Base-by-base conservation (phyloP, 2,329 filamentous ascomycete genomes). In the Sphaerostilbella broomeana region DNA sequence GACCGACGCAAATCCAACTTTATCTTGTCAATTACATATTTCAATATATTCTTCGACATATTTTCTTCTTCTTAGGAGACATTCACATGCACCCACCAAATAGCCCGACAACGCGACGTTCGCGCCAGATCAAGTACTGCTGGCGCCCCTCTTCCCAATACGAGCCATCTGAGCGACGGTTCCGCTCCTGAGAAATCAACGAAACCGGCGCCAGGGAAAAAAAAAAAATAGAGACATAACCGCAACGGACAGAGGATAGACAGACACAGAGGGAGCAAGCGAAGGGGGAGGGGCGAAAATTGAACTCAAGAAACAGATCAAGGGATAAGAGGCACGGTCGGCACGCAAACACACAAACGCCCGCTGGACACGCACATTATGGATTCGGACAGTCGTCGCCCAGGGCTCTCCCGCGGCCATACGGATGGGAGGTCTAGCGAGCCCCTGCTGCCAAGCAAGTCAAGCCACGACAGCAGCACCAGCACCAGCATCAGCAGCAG, bases 351-450 rank as follows among this genome's bases (percentile, higher is more conserved):
- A 50, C 38, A 19, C 29, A 24, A 11, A 32, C 43, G 20, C 24
- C 30, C 25, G 12, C 34, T 34, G 16, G 24, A 33, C n/a, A n/a
- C 30, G 30, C 29, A 35, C 44, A 61, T 64, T 47, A 65, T 65
- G 55, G 63, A 67, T 22, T 64, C 71, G 53, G 55, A 62, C 38
- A 55, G 56, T 46, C 64, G 56, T 46, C 64, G 68, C 46, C 65
- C 73, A 13, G 57, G 66, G 8, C 32, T 43, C 33, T 62, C 70
- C 52, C 62, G 68, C 47, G 67, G 65, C 37, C 65, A 67, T 12
- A 57, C 59, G 12, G 67, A 73, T 42, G 68, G 66, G 42, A 69
- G 68, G 30, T 65, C 65, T 15, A 62, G 51, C 13, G 57, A 57
- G n/a, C 65, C 66, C 27, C 57, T 70, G 16, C 58, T 70, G 4